These are phyloP conservation scores for Aleurites moluccanus DNA, from an alignment of 441 rosid genomes.

Conservation along the genomic window DNA sequence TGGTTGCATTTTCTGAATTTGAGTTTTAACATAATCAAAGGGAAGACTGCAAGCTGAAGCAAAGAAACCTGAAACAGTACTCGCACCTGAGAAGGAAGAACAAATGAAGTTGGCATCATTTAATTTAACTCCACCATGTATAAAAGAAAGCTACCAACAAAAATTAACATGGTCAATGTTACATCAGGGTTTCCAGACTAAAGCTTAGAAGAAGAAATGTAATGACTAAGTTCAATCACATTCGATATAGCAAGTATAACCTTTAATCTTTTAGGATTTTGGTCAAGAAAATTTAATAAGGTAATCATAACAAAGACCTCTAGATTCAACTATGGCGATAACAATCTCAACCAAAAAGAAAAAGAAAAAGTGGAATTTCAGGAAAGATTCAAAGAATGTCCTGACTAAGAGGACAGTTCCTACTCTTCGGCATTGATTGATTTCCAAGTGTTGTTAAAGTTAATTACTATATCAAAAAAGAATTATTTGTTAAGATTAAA, in stretches of 20 bases:
- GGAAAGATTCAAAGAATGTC: not conserved
- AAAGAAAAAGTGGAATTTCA: not conserved
- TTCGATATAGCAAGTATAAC: not conserved
- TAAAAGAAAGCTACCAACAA: no score
- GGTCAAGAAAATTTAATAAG: not conserved
- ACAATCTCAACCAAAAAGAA: not conserved
- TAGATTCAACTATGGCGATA: not conserved
- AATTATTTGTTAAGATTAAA: not conserved
- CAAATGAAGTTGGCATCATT: not conserved
- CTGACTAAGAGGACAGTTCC: not conserved
- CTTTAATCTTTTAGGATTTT: not conserved
- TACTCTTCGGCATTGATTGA: no score
- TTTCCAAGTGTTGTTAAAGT: not conserved
- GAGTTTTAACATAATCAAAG: slow-evolving; percentile 96
- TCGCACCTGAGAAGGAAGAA: slow-evolving; percentile 56
- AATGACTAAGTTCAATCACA: not conserved
- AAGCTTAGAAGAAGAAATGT: not conserved
- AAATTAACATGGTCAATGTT: not conserved
- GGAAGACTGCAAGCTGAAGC: slow-evolving; percentile 98
- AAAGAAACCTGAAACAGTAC: slow-evolving; percentile 83
- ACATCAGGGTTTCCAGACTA: not conserved
- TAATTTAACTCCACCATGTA: no score
- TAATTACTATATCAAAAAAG: not conserved
- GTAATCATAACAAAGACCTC: not conserved
- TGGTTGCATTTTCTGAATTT: slow-evolving; percentile 99